These are phyloP conservation scores for Aureobasidium sp. DNA, from an alignment of 2,329 filamentous ascomycete genomes.

Conservation along the genomic window DNA sequence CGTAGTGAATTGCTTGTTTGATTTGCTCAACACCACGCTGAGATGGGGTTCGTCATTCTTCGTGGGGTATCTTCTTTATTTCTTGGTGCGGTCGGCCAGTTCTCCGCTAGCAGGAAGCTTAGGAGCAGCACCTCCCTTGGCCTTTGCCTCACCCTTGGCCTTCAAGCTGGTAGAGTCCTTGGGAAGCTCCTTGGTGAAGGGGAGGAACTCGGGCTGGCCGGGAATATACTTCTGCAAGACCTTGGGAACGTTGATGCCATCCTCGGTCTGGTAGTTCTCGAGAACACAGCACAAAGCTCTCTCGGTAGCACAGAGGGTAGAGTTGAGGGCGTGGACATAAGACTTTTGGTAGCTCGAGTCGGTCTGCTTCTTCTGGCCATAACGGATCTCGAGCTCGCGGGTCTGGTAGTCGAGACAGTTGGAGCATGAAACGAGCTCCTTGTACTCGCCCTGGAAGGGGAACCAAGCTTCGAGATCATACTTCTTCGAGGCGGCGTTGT, in stretches of 20 bases:
- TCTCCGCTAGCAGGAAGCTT: conserved; percentile 17
- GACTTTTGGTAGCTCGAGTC: conserved; percentile 70
- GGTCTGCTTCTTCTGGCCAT: conserved; percentile 76
- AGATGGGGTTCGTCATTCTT: not conserved
- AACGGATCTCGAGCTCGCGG: conserved; percentile 85
- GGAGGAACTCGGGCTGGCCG: conserved; percentile 79
- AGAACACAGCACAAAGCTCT: conserved; percentile 88
- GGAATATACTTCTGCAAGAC: conserved; percentile 83
- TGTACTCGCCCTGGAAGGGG: conserved; percentile 93
- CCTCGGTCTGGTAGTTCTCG: conserved; percentile 92
- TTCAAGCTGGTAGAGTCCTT: conserved; percentile 63
- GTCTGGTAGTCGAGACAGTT: conserved; percentile 99
- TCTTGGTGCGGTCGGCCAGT: conserved; percentile 17
- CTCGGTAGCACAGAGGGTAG: conserved; percentile 83
- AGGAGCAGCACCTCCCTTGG: conserved; percentile 22
- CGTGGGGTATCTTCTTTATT: conserved; percentile 10
- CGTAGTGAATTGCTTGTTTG: not conserved
- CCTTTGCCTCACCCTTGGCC: conserved; percentile 32
- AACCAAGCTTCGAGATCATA: conserved; percentile 96
- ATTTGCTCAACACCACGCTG: not conserved
- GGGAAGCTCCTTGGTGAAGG: conserved; percentile 76
- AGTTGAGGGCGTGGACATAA: conserved; percentile 90
- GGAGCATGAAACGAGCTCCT: conserved; percentile 92
- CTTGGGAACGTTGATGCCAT: conserved; percentile 73
- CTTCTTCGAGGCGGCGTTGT: conserved; percentile 85